Evolutionary conservation across 208 protist species (phyloP).

Genomic region (Trypanosoma scelopori): DNA sequence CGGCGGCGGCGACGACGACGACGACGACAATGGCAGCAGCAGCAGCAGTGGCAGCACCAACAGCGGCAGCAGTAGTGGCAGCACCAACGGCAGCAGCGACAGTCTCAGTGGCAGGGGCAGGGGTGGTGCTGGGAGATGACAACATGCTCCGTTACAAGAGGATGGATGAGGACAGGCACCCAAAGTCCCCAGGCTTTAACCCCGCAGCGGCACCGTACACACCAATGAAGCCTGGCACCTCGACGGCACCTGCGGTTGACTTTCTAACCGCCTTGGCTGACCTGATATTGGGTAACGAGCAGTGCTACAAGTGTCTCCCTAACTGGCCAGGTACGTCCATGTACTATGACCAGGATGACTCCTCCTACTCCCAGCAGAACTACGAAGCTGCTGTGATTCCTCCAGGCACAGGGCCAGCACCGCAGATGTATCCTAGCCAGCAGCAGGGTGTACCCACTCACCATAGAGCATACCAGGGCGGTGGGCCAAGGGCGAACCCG

Average conservation of each 20-base stretch:
- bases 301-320: conserved; percentile 43
- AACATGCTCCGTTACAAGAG: conserved; percentile 12
- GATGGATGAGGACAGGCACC: conserved; percentile 20
- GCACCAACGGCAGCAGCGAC: conserved; percentile 4
- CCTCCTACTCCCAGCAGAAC: conserved; percentile 49
- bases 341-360: conserved; percentile 72
- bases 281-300: conserved; percentile 40
- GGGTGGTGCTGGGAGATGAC: conserved; percentile 13
- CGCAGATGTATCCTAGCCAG: conserved; percentile 33
- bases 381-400: conserved; percentile 20
- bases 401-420: conserved; percentile 11
- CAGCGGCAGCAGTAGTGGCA: background rate
- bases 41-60: conserved; percentile 1
- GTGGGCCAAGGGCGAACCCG: conserved; percentile 1
- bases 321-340: conserved; percentile 59
- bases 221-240: conserved; percentile 36
- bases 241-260: conserved; percentile 49
- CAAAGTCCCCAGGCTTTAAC: conserved; percentile 24
- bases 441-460: conserved; percentile 28
- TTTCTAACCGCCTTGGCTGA: conserved; percentile 57
- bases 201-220: conserved; percentile 45
- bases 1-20: conserved; percentile 5
- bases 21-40: conserved; percentile 3
- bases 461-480: conserved; percentile 24
- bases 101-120: background rate